A percentile compares a stretch with the other conserved stretches of the same genome.
These are phyloP conservation scores for Tolypocladium amazonense DNA, from an alignment of 2,329 filamentous ascomycete genomes.

Conservation along the genomic window DNA sequence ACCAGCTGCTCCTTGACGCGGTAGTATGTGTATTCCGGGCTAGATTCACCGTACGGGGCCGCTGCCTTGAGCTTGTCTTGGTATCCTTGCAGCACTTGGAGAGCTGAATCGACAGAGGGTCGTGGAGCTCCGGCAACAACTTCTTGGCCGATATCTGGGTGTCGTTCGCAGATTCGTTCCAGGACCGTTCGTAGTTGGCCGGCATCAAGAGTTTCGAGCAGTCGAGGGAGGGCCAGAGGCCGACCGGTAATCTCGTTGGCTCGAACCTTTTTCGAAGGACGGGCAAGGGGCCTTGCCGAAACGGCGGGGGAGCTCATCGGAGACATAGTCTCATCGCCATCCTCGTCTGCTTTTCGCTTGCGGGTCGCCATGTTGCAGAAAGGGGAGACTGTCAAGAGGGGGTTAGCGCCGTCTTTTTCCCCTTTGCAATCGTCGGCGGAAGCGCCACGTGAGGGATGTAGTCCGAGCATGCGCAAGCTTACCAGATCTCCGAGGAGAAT, in stretches of 20 bases:
- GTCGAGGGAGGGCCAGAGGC: slow-evolving; percentile 48
- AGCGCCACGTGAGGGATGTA: neutral
- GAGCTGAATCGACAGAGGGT: slow-evolving; percentile 71
- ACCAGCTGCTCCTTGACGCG: slow-evolving; percentile 73
- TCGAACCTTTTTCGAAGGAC: slow-evolving; percentile 53
- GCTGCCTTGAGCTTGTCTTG: slow-evolving; percentile 66
- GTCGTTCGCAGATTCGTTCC: slow-evolving; percentile 83
- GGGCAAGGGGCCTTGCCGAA: slow-evolving; percentile 54
- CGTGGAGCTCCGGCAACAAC: slow-evolving; percentile 75
- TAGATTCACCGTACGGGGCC: slow-evolving; percentile 76
- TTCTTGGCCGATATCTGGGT: slow-evolving; percentile 76
- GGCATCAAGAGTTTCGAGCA: slow-evolving; percentile 89
- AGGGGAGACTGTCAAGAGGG: slow-evolving; percentile 26
- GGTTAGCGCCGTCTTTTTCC: slow-evolving; percentile 9
- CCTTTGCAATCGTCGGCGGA: neutral
- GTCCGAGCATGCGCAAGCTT: slow-evolving; percentile 19
- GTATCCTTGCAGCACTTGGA: slow-evolving; percentile 74
- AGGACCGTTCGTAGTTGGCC: slow-evolving; percentile 75
- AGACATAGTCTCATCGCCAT: slow-evolving; percentile 80
- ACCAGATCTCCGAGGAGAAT: slow-evolving; percentile 46
- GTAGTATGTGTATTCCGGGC: slow-evolving; percentile 90
- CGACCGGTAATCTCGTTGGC: slow-evolving; percentile 55
- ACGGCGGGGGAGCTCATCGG: slow-evolving; percentile 73
- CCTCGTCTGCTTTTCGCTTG: slow-evolving; percentile 83
- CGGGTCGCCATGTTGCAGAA: slow-evolving; percentile 44